These are phyloP conservation scores for Endogone sp. DNA, from an alignment of 192 early-diverging fungal genomes.

Conservation along the genomic window DNA sequence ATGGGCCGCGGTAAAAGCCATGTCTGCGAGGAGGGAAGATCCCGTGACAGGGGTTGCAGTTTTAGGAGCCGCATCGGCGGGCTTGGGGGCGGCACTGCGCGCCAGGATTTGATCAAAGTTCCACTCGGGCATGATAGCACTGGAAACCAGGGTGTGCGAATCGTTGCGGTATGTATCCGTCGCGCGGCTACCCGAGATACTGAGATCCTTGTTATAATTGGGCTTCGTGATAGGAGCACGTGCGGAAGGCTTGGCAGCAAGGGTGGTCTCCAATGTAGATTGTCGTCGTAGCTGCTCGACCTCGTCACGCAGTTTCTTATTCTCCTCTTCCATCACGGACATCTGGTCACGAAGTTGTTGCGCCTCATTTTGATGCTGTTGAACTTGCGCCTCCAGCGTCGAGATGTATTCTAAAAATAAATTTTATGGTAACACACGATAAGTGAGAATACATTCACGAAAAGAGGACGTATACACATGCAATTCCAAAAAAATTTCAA, in stretches of 20 bases:
- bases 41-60: too few relatives aligned
- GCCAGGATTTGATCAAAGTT: not conserved
- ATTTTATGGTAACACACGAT: too few relatives aligned
- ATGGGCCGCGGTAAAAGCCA: not conserved
- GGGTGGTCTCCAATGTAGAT: too few relatives aligned
- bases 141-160: conserved; percentile 9
- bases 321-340: conserved; percentile 14
- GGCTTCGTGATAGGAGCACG: conserved; percentile 1
- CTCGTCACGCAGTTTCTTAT: conserved; percentile 13
- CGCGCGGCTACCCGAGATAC: conserved; percentile 23
- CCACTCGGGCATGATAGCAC: conserved; percentile 3
- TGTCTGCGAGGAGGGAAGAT: too few relatives aligned
- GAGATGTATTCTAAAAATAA: conserved; percentile 27
- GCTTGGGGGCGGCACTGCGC: too few relatives aligned
- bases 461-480: too few relatives aligned
- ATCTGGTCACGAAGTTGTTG: not conserved
- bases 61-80: too few relatives aligned
- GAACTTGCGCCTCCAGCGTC: conserved; percentile 19
- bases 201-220: conserved; percentile 25
- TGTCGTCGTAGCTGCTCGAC: conserved; percentile 5
- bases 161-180: conserved; percentile 23
- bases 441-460: too few relatives aligned
- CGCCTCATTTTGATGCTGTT: too few relatives aligned
- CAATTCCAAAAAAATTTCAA: too few relatives aligned
- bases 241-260: too few relatives aligned